Conservation (phyloP, 2,329 filamentous ascomycete genomes). For the Metarhizium sp. region DNA sequence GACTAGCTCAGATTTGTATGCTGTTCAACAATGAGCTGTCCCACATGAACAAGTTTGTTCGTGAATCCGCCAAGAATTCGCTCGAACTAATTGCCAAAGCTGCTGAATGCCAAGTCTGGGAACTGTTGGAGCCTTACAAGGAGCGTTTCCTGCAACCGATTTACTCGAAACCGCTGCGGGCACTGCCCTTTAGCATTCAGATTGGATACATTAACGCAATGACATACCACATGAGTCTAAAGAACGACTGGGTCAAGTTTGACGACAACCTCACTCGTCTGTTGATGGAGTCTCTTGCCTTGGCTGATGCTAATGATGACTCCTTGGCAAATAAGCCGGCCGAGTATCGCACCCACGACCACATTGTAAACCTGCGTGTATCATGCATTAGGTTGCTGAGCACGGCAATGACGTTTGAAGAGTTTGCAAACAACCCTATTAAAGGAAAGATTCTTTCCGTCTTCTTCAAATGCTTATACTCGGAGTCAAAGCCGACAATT, state of each 20-base stretch:
- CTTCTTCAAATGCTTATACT: conserved; percentile 97
- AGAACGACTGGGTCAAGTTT: conserved; percentile 81
- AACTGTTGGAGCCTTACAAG: conserved; percentile 82
- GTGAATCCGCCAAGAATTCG: conserved; percentile 73
- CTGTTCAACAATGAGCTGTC: conserved; percentile 81
- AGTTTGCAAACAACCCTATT: conserved; percentile 67
- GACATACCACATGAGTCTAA: conserved; percentile 85
- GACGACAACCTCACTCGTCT: conserved; percentile 86
- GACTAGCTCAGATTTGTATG: conserved; percentile 68
- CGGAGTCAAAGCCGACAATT: conserved; percentile 83
- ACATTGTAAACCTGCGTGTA: conserved; percentile 83
- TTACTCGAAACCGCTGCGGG: conserved; percentile 88
- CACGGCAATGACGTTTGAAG: conserved; percentile 85
- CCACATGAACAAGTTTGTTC: conserved; percentile 93
- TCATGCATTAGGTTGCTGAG: conserved; percentile 90
- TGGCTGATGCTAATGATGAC: conserved; percentile 92
- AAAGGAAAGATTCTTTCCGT: conserved; percentile 74
- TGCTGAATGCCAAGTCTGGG: conserved; percentile 69
- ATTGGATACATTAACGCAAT: conserved; percentile 98
- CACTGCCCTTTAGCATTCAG: conserved; percentile 86
- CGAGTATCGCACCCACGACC: conserved; percentile 91
- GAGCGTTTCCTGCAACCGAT: conserved; percentile 85
- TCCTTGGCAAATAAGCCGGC: conserved; percentile 83
- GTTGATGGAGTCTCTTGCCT: conserved; percentile 83
- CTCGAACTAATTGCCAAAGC: conserved; percentile 75